Evolutionary conservation across 2,329 filamentous ascomycete genomes (phyloP).

Genomic region (Penicillium sp.): DNA sequence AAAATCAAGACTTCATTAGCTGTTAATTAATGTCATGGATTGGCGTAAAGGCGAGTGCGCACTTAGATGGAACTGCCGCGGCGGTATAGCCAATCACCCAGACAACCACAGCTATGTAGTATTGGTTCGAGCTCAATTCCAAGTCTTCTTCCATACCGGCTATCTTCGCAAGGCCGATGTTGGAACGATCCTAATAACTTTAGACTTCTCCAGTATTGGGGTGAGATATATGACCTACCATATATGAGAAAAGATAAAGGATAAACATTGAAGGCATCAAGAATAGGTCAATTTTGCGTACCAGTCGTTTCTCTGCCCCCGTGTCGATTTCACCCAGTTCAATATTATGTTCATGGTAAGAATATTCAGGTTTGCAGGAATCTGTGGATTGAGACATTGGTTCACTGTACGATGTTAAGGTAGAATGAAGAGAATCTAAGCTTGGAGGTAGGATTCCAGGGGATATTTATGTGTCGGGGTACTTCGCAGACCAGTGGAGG

Average conservation of each 20-base stretch:
- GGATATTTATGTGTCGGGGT: too few relatives aligned
- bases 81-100: slow-evolving; percentile 10
- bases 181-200: slow-evolving; percentile 5
- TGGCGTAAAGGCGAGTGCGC: too few relatives aligned
- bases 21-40: too few relatives aligned
- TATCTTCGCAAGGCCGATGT: slow-evolving; percentile 9
- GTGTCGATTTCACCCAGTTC: neutral
- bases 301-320: slow-evolving; percentile 1
- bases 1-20: neutral
- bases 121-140: neutral
- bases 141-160: slow-evolving; percentile 9
- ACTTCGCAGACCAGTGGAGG: too few relatives aligned
- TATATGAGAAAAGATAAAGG: slow-evolving; percentile 8
- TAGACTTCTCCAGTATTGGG: neutral
- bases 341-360: neutral
- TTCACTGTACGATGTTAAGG: too few relatives aligned
- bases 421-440: too few relatives aligned
- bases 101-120: slow-evolving; percentile 9
- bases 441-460: too few relatives aligned
- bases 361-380: too few relatives aligned
- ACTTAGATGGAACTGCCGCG: slow-evolving; percentile 2
- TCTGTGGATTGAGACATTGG: too few relatives aligned
- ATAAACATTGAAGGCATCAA: slow-evolving; percentile 10
- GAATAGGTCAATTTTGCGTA: slow-evolving; percentile 7
- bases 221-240: neutral